Percentiles rank a stretch among this genome's conserved stretches.
These are phyloP conservation scores for Oenanthe sinensis DNA, from an alignment of 129 eudicot species.

Conservation along the genomic window DNA sequence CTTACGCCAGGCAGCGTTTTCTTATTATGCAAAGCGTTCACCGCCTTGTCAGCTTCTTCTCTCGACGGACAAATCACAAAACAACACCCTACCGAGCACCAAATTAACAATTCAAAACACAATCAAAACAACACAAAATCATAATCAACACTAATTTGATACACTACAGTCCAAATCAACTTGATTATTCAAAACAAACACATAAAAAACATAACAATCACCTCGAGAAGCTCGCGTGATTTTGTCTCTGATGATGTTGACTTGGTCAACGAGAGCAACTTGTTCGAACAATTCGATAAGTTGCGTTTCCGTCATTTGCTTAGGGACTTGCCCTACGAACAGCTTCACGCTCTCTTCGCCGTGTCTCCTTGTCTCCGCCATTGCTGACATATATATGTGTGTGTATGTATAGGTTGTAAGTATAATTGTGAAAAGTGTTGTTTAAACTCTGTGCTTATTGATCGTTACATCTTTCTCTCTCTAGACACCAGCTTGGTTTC, in stretches of 20 bases:
- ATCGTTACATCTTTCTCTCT: slow-evolving; percentile 9
- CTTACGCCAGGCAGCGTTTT: slow-evolving; percentile 87
- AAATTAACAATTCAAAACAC: slow-evolving; percentile 5
- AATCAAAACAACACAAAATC: background rate
- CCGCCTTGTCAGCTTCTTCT: slow-evolving; percentile 91
- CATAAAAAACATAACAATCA: background rate
- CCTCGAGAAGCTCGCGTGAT: slow-evolving; percentile 93
- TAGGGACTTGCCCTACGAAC: slow-evolving; percentile 98
- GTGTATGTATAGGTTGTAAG: background rate
- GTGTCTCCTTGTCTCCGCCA: slow-evolving; percentile 66
- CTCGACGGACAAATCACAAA: slow-evolving; percentile 87
- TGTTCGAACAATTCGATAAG: slow-evolving; percentile 71
- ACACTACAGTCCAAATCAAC: background rate
- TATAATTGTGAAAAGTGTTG: background rate
- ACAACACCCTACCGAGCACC: slow-evolving; percentile 61
- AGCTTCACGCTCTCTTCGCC: slow-evolving; percentile 80
- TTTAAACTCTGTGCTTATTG: background rate
- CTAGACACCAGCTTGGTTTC: too few relatives aligned
- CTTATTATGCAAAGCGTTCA: slow-evolving; percentile 72
- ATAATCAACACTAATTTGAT: background rate
- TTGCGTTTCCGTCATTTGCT: slow-evolving; percentile 75
- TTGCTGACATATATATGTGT: slow-evolving; percentile 17
- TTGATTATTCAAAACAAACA: background rate
- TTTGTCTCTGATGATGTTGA: slow-evolving; percentile 95
- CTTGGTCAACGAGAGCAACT: slow-evolving; percentile 76